Percentiles rank a stretch among this genome's conserved stretches.
Evolutionary conservation across 345 rosid species (phyloP).

Genomic region (Arabis alpina): DNA sequence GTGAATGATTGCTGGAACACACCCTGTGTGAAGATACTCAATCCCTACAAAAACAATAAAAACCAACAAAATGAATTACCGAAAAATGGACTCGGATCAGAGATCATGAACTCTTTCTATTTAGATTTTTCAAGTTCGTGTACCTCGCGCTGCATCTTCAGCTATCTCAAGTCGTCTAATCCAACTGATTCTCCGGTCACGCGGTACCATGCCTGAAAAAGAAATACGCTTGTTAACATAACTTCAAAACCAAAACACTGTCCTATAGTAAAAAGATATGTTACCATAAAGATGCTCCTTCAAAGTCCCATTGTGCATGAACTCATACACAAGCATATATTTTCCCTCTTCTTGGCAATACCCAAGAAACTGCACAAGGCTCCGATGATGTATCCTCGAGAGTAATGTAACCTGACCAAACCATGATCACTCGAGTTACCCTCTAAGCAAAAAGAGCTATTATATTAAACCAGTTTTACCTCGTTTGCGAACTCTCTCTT

Average conservation of each 20-base stretch:
- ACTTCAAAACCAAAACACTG: background rate
- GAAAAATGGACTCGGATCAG: background rate
- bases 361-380: conserved; percentile 95
- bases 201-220: conserved; percentile 61
- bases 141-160: conserved; percentile 97
- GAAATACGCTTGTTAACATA: conserved; percentile 10
- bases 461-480: conserved; percentile 50
- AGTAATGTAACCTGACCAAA: conserved; percentile 81
- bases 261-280: conserved; percentile 2
- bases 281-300: conserved; percentile 97
- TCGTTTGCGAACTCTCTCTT: conserved; percentile 93
- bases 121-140: background rate
- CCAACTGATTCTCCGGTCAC: conserved; percentile 73
- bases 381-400: conserved; percentile 98
- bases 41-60: conserved; percentile 64
- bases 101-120: conserved; percentile 5
- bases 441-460: background rate
- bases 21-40: conserved; percentile 96
- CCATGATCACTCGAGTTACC: conserved; percentile 5
- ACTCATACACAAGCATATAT: conserved; percentile 91
- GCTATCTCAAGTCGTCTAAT: conserved; percentile 95
- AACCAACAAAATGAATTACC: background rate
- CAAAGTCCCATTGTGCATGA: conserved; percentile 97
- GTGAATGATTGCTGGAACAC: conserved; percentile 95
- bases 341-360: conserved; percentile 94